Evolutionary conservation across 495 filamentous ascomycete species (phyloP).

Genomic region (Aspergillus steynii): DNA sequence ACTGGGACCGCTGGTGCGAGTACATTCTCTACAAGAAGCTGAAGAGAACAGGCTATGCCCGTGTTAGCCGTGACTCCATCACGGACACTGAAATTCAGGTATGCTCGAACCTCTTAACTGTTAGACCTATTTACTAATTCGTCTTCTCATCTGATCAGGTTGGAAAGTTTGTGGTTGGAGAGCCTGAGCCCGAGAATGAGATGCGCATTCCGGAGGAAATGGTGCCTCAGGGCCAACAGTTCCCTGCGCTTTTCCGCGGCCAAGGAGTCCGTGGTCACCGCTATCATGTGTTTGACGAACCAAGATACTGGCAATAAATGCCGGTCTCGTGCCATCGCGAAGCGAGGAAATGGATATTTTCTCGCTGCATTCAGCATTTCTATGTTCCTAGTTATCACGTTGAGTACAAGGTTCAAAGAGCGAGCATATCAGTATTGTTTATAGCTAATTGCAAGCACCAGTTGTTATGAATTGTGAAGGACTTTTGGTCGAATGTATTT

Average conservation of each 20-base stretch:
- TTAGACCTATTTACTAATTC: constrained; percentile 15
- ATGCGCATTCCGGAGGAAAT: constrained; percentile 62
- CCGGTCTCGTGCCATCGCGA: neutral
- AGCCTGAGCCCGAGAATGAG: constrained; percentile 59
- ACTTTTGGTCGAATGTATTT: constrained; percentile 1
- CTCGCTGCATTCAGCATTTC: constrained; percentile 2
- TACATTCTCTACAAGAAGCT: constrained; percentile 95
- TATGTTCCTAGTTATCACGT: constrained; percentile 1
- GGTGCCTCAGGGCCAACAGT: constrained; percentile 73
- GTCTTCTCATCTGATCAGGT: constrained; percentile 48
- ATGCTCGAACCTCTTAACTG: constrained; percentile 20
- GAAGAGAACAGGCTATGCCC: constrained; percentile 83
- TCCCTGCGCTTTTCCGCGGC: constrained; percentile 85
- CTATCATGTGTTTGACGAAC: constrained; percentile 97
- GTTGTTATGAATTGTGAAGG: constrained; percentile 11
- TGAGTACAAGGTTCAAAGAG: neutral
- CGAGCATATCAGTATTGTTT: constrained; percentile 5
- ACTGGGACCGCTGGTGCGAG: constrained; percentile 99
- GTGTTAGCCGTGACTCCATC: constrained; percentile 85
- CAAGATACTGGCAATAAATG: constrained; percentile 64
- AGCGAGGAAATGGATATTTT: neutral
- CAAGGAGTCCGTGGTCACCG: constrained; percentile 84
- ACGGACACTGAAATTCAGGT: constrained; percentile 98
- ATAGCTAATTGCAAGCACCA: neutral
- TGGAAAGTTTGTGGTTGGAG: constrained; percentile 90